Conservation (phyloP, 441 rosid genomes). For the Arabidopsis hybrid region DNA sequence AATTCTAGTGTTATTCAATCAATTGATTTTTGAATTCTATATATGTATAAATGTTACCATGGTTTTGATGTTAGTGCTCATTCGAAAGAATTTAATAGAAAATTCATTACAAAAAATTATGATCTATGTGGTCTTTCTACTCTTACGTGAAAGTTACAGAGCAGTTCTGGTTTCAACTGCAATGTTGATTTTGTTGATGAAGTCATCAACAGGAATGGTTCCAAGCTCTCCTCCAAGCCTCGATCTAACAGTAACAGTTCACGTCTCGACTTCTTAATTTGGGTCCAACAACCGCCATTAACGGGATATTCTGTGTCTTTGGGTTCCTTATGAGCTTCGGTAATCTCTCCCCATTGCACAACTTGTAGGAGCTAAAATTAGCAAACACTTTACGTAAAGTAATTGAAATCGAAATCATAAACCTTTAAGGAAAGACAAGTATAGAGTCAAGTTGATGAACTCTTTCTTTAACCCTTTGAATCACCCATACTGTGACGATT, state of each 20-base stretch:
- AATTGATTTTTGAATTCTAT: too few relatives aligned
- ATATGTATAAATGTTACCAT: too few relatives aligned
- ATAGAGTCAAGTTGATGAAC: too few relatives aligned
- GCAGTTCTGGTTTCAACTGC: constrained; percentile 58
- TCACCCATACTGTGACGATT: too few relatives aligned
- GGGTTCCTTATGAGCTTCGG: constrained; percentile 92
- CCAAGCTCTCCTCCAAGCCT: constrained; percentile 89
- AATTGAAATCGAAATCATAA: too few relatives aligned
- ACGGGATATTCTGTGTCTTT: constrained; percentile 88
- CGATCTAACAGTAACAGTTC: constrained; percentile 77
- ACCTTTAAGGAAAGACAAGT: too few relatives aligned
- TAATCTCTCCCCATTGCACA: constrained; percentile 85
- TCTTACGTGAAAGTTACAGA: constrained; percentile 44
- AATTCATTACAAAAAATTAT: too few relatives aligned
- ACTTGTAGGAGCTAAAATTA: constrained; percentile 32
- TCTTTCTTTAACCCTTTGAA: too few relatives aligned
- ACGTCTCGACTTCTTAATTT: constrained; percentile 71
- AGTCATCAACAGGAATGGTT: constrained; percentile 67
- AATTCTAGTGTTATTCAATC: too few relatives aligned
- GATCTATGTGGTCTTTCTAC: constrained; percentile 24
- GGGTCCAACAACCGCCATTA: constrained; percentile 93
- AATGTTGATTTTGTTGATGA: constrained; percentile 61
- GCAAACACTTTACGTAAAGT: too few relatives aligned
- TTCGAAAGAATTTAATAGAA: too few relatives aligned
- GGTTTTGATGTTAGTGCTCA: too few relatives aligned